Conservation (phyloP, 1,284 basidiomycete genomes). For the Termitomyces sp. region DNA sequence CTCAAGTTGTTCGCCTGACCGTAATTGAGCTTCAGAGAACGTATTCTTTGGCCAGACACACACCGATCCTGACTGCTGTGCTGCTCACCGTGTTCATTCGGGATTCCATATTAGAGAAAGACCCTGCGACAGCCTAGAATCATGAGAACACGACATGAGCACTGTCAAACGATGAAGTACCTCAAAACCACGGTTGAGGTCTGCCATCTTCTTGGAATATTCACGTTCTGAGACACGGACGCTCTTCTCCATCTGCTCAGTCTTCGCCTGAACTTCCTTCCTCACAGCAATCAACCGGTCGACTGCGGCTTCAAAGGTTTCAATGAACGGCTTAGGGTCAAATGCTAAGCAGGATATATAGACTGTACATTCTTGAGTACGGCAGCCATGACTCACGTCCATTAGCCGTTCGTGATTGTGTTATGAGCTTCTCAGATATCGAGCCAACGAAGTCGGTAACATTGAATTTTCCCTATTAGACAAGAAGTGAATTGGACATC, state of each 20-base stretch:
- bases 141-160: not conserved
- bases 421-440: slow-evolving; percentile 82
- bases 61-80: slow-evolving; percentile 91
- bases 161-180: slow-evolving; percentile 31
- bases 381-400: slow-evolving; percentile 60
- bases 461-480: slow-evolving; percentile 77
- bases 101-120: slow-evolving; percentile 81
- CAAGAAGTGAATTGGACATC: slow-evolving; percentile 6
- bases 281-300: slow-evolving; percentile 83
- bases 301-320: slow-evolving; percentile 86
- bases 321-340: slow-evolving; percentile 89
- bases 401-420: slow-evolving; percentile 74
- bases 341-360: slow-evolving; percentile 57
- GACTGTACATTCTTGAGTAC: not conserved
- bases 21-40: slow-evolving; percentile 10
- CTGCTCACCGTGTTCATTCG: slow-evolving; percentile 93
- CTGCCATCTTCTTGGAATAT: slow-evolving; percentile 90
- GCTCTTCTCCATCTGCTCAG: slow-evolving; percentile 88
- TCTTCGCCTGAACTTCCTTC: slow-evolving; percentile 83
- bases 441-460: slow-evolving; percentile 86
- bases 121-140: slow-evolving; percentile 70
- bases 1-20: slow-evolving; percentile 89
- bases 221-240: slow-evolving; percentile 89
- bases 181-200: slow-evolving; percentile 91
- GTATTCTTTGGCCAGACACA: slow-evolving; percentile 19